A percentile compares a stretch with the other conserved stretches of the same genome.
phyloP scores from a whole-genome alignment of 768 basidiomycete species.

The Lentinula aciculospora region DNA sequence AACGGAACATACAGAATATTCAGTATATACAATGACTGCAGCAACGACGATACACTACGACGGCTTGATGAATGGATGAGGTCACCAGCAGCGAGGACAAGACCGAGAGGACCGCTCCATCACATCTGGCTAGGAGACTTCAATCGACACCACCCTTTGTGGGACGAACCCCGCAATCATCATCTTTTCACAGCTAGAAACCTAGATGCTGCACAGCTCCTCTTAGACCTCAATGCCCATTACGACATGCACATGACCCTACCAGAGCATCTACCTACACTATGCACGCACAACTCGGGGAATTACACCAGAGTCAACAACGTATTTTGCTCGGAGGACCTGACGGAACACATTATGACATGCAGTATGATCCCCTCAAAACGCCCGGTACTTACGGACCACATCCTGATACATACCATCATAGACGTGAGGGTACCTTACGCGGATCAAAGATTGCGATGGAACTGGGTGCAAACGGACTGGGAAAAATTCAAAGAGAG shows the following conservation, averaged over 20 bases:
- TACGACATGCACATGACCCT: neutral
- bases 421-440: neutral
- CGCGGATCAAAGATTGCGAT: neutral
- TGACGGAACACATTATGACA: constrained; percentile 11
- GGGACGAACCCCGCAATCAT: constrained; percentile 25
- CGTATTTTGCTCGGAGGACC: constrained; percentile 24
- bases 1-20: constrained; percentile 8
- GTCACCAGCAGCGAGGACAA: neutral
- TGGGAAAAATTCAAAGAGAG: neutral
- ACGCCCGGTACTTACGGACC: neutral
- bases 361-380: neutral
- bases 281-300: constrained; percentile 19
- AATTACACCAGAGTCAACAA: constrained; percentile 38
- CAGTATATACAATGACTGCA: constrained; percentile 22
- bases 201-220: constrained; percentile 14
- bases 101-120: neutral
- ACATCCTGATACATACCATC: neutral
- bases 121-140: constrained; percentile 32
- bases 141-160: constrained; percentile 34
- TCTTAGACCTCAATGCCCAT: constrained; percentile 1
- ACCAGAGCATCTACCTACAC: constrained; percentile 20
- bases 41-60: constrained; percentile 1
- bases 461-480: neutral
- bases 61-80: neutral
- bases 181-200: constrained; percentile 28